A percentile compares a stretch with the other conserved stretches of the same genome.
These are phyloP conservation scores for Trichoderma koningii DNA, from an alignment of 2,329 filamentous ascomycete genomes.

Conservation along the genomic window DNA sequence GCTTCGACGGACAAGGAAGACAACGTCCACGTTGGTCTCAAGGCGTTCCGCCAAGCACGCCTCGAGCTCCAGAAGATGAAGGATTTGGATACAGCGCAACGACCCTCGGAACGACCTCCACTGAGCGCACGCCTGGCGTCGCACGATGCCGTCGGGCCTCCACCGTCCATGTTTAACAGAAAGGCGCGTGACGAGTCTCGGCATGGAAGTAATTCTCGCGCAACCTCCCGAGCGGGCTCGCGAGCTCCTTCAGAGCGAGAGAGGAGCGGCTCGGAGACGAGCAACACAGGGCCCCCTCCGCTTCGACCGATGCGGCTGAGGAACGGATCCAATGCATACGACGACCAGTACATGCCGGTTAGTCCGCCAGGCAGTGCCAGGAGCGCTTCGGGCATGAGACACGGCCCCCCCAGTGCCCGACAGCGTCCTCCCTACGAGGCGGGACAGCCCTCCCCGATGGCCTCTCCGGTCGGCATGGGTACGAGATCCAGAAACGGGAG, in stretches of 20 bases:
- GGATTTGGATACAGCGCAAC: conserved; percentile 53
- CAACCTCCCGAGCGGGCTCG: conserved; percentile 38
- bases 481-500: conserved; percentile 44
- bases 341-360: conserved; percentile 37
- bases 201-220: conserved; percentile 36
- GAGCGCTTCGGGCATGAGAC: conserved; percentile 26
- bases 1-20: conserved; percentile 43
- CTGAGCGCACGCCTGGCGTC: conserved; percentile 43
- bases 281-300: conserved; percentile 48
- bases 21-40: conserved; percentile 53
- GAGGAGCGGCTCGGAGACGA: conserved; percentile 58
- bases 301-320: conserved; percentile 41
- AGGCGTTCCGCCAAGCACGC: conserved; percentile 59
- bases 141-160: conserved; percentile 47
- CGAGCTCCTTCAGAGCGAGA: conserved; percentile 49
- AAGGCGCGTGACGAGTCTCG: conserved; percentile 48
- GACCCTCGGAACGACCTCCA: conserved; percentile 33
- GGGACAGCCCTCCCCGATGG: conserved; percentile 24
- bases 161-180: conserved; percentile 50
- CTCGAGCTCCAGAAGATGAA: conserved; percentile 59
- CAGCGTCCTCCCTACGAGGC: conserved; percentile 24
- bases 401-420: conserved; percentile 2
- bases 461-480: conserved; percentile 20
- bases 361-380: conserved; percentile 24
- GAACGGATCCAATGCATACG: conserved; percentile 43